Evolutionary conservation across 192 early-diverging fungal species (phyloP).

Genomic region (Backusella morwellensis): DNA sequence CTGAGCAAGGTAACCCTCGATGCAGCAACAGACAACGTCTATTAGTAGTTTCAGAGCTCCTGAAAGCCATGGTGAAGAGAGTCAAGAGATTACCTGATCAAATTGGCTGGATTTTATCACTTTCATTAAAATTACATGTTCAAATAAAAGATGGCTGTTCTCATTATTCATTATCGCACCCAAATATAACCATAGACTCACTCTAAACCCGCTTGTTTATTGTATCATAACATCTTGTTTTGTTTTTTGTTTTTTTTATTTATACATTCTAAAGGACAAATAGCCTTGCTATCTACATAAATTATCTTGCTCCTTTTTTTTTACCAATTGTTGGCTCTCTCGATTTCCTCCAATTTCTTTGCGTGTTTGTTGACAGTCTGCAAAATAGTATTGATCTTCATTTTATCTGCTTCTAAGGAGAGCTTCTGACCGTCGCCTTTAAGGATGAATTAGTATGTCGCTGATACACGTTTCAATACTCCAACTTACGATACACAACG

Average conservation of each 20-base stretch:
- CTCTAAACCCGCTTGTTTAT: neutral
- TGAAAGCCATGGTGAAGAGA: no score
- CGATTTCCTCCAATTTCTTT: conserved; percentile 51
- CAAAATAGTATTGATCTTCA: conserved; percentile 47
- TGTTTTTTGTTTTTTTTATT: neutral
- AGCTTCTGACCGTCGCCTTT: conserved; percentile 50
- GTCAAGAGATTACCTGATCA: no score
- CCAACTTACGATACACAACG: conserved; percentile 45
- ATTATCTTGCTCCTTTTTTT: neutral
- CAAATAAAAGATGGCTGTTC: no score
- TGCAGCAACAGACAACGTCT: no score
- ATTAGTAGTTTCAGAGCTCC: no score
- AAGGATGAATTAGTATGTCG: neutral
- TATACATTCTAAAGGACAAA: neutral
- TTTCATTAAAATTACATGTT: no score
- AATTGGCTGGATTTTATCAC: no score
- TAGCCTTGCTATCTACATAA: neutral
- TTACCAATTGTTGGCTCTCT: conserved; percentile 44
- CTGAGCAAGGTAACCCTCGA: no score
- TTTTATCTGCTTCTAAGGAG: conserved; percentile 38
- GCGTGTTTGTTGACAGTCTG: conserved; percentile 52
- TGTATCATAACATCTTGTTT: neutral
- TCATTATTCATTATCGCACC: no score
- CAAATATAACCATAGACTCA: no score
- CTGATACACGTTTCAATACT: neutral